Percentiles rank a stretch among this genome's conserved stretches.
These are phyloP conservation scores for Lipomyces sp. DNA, from an alignment of 805 yeast genomes.

Conservation along the genomic window DNA sequence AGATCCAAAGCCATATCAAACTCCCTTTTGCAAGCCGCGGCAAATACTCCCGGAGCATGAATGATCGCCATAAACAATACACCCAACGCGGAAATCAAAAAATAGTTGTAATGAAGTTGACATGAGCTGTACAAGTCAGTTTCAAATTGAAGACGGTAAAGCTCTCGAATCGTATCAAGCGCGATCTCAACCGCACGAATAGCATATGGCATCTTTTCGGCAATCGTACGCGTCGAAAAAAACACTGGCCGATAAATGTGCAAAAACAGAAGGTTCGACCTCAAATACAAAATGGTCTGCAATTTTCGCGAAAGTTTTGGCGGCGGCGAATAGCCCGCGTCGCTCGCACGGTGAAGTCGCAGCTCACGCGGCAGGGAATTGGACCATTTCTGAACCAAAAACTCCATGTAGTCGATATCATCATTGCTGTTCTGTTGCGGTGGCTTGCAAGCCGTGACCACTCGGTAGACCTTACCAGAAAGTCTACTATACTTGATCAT, in stretches of 20 bases:
- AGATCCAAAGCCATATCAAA: slow-evolving; percentile 29
- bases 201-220: slow-evolving; percentile 19
- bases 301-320: slow-evolving; percentile 16
- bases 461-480: slow-evolving; percentile 20
- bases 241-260: slow-evolving; percentile 26
- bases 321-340: slow-evolving; percentile 1
- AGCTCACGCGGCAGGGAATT: slow-evolving; percentile 28
- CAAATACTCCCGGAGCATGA: slow-evolving; percentile 29
- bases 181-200: slow-evolving; percentile 31
- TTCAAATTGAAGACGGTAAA: slow-evolving; percentile 27
- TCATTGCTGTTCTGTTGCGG: slow-evolving; percentile 9
- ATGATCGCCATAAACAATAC: slow-evolving; percentile 30
- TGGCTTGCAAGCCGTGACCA: slow-evolving; percentile 13
- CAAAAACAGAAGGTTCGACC: slow-evolving; percentile 23
- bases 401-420: slow-evolving; percentile 17
- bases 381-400: slow-evolving; percentile 26
- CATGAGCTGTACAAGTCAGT: slow-evolving; percentile 29
- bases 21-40: slow-evolving; percentile 24
- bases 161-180: slow-evolving; percentile 29
- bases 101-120: slow-evolving; percentile 33
- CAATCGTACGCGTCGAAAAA: slow-evolving; percentile 22
- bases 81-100: slow-evolving; percentile 32
- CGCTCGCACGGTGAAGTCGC: neutral
- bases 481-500: slow-evolving; percentile 31
- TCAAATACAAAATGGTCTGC: slow-evolving; percentile 15